Conservation (phyloP, 257 asterid species). For the Solanum peruvianum region DNA sequence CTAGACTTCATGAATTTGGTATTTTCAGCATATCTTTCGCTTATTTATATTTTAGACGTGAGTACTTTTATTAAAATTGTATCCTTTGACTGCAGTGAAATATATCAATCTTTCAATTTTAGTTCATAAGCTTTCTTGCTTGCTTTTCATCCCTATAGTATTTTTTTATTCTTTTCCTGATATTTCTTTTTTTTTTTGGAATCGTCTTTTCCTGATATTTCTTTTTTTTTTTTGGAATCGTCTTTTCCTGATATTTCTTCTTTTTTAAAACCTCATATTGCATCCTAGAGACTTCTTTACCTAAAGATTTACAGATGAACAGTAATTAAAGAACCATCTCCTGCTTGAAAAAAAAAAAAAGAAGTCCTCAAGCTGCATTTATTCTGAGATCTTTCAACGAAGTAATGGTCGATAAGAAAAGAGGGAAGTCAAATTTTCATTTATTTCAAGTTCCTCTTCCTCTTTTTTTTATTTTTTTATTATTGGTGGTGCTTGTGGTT, state of each 20-base stretch:
- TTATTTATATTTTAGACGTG: neutral
- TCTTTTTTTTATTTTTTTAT: neutral
- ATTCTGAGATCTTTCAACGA: neutral
- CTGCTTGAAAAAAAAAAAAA: neutral
- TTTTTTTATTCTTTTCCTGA: neutral
- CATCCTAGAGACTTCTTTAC: neutral
- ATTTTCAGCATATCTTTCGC: neutral
- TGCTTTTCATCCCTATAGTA: neutral
- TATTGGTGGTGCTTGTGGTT: neutral
- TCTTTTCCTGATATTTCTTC: neutral
- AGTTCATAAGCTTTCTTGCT: neutral
- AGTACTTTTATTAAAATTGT: neutral
- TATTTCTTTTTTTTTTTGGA: no score
- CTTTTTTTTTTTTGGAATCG: no score
- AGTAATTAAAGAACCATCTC: neutral
- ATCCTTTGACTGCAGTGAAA: neutral
- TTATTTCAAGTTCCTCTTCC: neutral
- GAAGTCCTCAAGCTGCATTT: neutral
- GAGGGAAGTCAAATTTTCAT: neutral
- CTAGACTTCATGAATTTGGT: neutral
- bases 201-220: no score
- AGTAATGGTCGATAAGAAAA: neutral
- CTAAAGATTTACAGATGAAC: neutral
- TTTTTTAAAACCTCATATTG: neutral
- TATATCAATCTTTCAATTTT: neutral